Evolutionary conservation across 306 rosid genomes (phyloP).

Genomic region (Lotus japonicus): DNA sequence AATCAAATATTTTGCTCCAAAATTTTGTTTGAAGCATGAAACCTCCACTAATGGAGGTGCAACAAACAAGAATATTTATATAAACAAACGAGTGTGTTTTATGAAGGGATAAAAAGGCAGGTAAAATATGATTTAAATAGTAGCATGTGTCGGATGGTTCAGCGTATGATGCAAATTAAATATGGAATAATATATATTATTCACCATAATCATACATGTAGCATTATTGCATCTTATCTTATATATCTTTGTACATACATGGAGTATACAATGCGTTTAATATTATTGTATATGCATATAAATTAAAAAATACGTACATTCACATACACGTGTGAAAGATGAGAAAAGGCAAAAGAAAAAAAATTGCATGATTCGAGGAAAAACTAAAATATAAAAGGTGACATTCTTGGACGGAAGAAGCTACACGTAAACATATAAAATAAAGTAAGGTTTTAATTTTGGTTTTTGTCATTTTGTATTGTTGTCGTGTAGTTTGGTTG

Average conservation of each 20-base stretch:
- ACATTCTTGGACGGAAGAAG: slow-evolving; percentile 12
- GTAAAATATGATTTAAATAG: slow-evolving; percentile 33
- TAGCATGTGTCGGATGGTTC: slow-evolving; percentile 43
- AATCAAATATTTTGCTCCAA: not conserved
- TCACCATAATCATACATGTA: not conserved
- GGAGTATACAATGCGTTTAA: not conserved
- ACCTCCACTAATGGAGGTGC: not conserved
- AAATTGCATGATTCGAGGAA: not conserved
- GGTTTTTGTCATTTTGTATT: not conserved
- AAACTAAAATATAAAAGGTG: slow-evolving; percentile 10
- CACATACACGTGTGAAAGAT: slow-evolving; percentile 27
- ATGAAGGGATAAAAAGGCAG: not conserved
- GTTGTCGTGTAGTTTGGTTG: slow-evolving; percentile 18
- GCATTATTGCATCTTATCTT: slow-evolving; percentile 19
- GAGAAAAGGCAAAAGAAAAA: not conserved
- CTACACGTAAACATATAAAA: not conserved
- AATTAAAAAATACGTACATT: not conserved
- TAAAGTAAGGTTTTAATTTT: not conserved
- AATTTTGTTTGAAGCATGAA: not conserved
- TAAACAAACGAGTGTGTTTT: not conserved
- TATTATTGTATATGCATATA: not conserved
- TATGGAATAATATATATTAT: slow-evolving; percentile 5
- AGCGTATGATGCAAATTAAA: not conserved
- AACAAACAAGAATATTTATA: slow-evolving; percentile 4
- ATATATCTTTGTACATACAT: not conserved